Conservation (phyloP, 2,329 filamentous ascomycete species). For the Pyricularia sp. region DNA sequence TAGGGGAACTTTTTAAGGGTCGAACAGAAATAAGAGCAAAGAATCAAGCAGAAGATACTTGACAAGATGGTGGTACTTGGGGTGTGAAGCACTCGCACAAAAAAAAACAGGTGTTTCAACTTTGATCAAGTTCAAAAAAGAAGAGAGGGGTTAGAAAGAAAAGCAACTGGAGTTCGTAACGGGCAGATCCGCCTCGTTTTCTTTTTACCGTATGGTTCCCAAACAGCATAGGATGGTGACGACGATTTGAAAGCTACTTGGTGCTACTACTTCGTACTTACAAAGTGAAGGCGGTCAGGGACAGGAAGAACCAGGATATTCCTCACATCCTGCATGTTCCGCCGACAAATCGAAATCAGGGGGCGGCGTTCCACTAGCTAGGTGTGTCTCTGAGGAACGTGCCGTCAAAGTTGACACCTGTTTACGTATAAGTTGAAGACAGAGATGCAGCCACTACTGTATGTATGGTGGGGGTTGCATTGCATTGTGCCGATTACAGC, state of each 20-base stretch:
- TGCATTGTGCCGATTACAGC: no score
- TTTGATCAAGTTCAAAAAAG: not conserved
- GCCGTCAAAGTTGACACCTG: not conserved
- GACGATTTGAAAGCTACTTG: not conserved
- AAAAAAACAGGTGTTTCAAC: not conserved
- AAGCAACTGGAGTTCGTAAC: not conserved
- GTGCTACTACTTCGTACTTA: no score
- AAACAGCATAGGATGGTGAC: not conserved
- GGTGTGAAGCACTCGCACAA: not conserved
- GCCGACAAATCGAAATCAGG: not conserved
- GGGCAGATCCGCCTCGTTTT: not conserved
- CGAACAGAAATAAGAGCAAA: not conserved
- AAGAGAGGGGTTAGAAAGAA: not conserved
- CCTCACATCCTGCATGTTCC: not conserved
- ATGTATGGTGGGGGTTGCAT: not conserved
- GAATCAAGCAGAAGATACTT: not conserved
- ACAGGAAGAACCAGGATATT: not conserved
- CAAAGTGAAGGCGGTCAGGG: not conserved
- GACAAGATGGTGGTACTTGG: not conserved
- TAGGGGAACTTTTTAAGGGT: not conserved
- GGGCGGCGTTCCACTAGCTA: not conserved
- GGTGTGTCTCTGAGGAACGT: not conserved
- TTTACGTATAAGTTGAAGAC: not conserved
- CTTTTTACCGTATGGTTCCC: no score
- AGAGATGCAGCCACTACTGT: not conserved